Base-by-base conservation (phyloP, 1,284 basidiomycete genomes). In the Neonothopanus nambi region DNA sequence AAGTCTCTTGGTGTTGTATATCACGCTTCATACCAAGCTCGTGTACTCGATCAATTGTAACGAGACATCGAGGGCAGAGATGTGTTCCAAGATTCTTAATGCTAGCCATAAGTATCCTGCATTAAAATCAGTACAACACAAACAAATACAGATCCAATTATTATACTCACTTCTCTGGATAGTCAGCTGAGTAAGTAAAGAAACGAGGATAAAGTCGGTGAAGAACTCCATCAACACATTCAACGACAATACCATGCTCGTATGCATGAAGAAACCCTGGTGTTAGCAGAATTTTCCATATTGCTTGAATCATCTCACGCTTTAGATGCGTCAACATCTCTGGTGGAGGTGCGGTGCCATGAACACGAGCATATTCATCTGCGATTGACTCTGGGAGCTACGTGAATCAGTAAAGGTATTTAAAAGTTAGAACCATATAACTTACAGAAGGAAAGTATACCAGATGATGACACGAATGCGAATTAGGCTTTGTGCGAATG, bases 121-220 rank as follows among this genome's bases (percentile, higher is more conserved):
- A 20, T 40, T n/a, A 9, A 23, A 28, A 36, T 48, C 42, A 48
- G 47, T 36, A 23, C 3, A 21, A 26, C n/a, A 23, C 17, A 5
- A 35, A 48, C 15, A 35, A 37, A 39, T 33, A 35, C n/a, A 5
- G n/a, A 8, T 9, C 21, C 20, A 38, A 11, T 33, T 39, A 42
- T 17, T 48, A 15, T 20, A 63, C 64, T 50, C 51, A 72, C 72
- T 70, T 72, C 55, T 75, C 71, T 1, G 70, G 73, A 57, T 74
- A 75, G 59, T 75, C 72, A 2, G 70, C 71, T 9, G 70, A 68
- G 52, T 75, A 74, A 13, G 65, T 65, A 28, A 72, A 66, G 21
- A 74, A 54, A 2, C 67, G 61, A 33, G 67, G 66, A 55, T 66
- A 74, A 3, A 71, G 26, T 1, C 62, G 56, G 0, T 67, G 57